These are phyloP conservation scores for Amaranthus palmeri DNA, from an alignment of 148 eudicot genomes.

Conservation along the genomic window DNA sequence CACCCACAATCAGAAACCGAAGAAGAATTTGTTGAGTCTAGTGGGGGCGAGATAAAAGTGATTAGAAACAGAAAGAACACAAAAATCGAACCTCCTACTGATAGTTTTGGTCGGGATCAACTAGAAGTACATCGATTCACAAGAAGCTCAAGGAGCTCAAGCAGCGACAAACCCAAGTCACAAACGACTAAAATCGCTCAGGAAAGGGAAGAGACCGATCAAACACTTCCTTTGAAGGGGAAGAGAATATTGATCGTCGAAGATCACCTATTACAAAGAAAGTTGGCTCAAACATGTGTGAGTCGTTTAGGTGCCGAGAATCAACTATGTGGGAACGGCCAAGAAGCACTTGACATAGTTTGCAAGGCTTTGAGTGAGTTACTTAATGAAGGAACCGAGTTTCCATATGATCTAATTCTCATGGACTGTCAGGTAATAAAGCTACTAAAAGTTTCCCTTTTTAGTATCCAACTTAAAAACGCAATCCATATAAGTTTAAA, in stretches of 20 bases:
- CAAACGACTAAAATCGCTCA: neutral
- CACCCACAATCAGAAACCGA: slow-evolving; percentile 1
- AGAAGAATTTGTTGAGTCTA: slow-evolving; percentile 3
- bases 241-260: slow-evolving; percentile 25
- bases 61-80: neutral
- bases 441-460: neutral
- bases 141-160: slow-evolving; percentile 4
- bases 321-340: slow-evolving; percentile 23
- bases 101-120: neutral
- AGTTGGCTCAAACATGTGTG: slow-evolving; percentile 13
- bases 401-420: slow-evolving; percentile 63
- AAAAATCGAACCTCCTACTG: neutral
- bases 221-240: slow-evolving; percentile 21
- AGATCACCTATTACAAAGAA: slow-evolving; percentile 15
- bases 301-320: slow-evolving; percentile 15
- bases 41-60: neutral
- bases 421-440: slow-evolving; percentile 45
- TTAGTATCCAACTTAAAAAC: neutral
- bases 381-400: slow-evolving; percentile 13
- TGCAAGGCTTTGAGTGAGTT: slow-evolving; percentile 9
- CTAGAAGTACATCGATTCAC: neutral
- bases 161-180: neutral
- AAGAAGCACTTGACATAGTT: slow-evolving; percentile 19
- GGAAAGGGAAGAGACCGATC: neutral
- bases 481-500: too few species aligned